Evolutionary conservation across 441 rosid species (phyloP).

Genomic region (Erodium moschatum): DNA sequence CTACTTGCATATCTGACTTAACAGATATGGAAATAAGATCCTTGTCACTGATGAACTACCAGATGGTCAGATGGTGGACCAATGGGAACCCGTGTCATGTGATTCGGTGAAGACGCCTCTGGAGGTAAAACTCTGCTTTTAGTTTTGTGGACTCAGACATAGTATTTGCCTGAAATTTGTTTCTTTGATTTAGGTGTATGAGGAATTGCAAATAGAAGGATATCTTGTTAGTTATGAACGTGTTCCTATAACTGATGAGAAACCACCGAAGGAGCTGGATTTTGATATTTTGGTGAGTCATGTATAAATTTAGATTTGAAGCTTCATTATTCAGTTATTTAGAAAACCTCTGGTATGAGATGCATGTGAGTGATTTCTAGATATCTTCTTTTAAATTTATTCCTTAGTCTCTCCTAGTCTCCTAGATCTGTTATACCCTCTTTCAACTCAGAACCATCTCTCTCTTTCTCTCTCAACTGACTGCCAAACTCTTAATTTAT

Average conservation of each 20-base stretch:
- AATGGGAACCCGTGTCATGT: conserved; percentile 86
- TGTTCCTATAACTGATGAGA: conserved; percentile 94
- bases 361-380: neutral
- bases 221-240: conserved; percentile 88
- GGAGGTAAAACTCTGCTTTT: conserved; percentile 42
- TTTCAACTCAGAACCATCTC: neutral
- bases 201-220: conserved; percentile 84
- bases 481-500: neutral
- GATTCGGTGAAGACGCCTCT: conserved; percentile 90
- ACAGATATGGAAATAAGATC: conserved; percentile 94
- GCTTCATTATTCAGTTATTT: neutral
- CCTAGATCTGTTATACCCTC: neutral
- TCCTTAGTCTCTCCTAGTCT: neutral
- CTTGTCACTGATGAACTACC: conserved; percentile 99
- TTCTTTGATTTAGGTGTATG: conserved; percentile 53
- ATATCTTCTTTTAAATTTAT: neutral
- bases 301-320: neutral
- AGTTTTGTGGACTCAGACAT: conserved; percentile 17
- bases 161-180: conserved; percentile 19
- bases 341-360: neutral
- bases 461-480: too few relatives aligned
- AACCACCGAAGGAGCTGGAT: conserved; percentile 85
- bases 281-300: conserved; percentile 75
- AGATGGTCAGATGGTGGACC: conserved; percentile 98
- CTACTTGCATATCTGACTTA: conserved; percentile 26